Evolutionary conservation across 768 basidiomycete genomes (phyloP).

Genomic region (Kockovaella imperatae): DNA sequence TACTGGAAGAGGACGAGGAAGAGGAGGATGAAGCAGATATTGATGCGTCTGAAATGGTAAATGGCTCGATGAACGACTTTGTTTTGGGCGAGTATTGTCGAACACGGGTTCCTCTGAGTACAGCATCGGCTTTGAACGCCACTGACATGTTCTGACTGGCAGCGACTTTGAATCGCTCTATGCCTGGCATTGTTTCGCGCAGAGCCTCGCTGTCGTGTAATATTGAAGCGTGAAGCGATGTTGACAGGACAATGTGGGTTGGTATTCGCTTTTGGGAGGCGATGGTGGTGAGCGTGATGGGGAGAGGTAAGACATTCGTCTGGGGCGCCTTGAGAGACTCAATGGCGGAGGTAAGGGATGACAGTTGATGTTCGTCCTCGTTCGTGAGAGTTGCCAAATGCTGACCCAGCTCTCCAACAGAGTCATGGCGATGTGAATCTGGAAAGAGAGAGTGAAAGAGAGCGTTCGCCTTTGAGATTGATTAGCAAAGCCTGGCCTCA

Average conservation of each 20-base stretch:
- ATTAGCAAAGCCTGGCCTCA: background rate
- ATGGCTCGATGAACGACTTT: constrained; percentile 38
- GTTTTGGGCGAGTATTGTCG: constrained; percentile 57
- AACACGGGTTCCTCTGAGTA: constrained; percentile 49
- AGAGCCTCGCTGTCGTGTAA: constrained; percentile 59
- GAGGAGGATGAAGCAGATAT: too few species aligned
- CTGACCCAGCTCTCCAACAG: too few species aligned
- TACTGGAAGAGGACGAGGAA: too few species aligned
- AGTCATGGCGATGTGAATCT: too few species aligned
- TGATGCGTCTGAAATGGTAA: constrained; percentile 9
- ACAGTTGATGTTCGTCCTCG: too few species aligned
- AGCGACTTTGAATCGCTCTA: constrained; percentile 82
- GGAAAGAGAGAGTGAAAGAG: constrained; percentile 72
- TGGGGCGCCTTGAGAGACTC: constrained; percentile 49
- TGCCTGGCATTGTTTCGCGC: constrained; percentile 60
- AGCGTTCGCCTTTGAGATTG: constrained; percentile 64
- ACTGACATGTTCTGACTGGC: constrained; percentile 64
- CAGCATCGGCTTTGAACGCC: constrained; percentile 61
- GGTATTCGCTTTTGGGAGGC: constrained; percentile 37
- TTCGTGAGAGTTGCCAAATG: too few species aligned
- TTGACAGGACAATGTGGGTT: constrained; percentile 80
- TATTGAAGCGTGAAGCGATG: constrained; percentile 74
- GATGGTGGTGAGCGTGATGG: constrained; percentile 21
- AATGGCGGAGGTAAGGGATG: constrained; percentile 55
- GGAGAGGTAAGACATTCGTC: background rate